Base-by-base conservation (phyloP, 495 filamentous ascomycete species). In the Aspergillus bridgeri region DNA sequence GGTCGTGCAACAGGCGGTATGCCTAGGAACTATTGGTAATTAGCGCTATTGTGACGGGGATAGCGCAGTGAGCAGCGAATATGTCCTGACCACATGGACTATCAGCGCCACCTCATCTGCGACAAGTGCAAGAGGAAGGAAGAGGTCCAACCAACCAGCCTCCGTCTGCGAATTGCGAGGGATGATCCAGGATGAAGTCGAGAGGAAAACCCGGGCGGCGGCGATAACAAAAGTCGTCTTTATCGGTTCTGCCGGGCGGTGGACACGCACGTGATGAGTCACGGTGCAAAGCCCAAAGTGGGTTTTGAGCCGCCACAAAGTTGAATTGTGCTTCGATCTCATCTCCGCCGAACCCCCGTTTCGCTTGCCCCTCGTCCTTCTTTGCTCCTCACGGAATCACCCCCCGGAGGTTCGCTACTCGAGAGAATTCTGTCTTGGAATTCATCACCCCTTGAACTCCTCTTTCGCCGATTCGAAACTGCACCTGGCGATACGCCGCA, bases 281-380 rank as follows among this genome's bases (percentile, higher is more conserved):
- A 33, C 43, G 47, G 56, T 48, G 48, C 48, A 49, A 22, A 65
- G 55, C 56, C 63, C 59, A 62, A 69, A 70, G 73, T 73, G 72
- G 74, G 72, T 75, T 78, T 78, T 76, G 71, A 69, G 69, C 72
- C 72, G 74, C 74, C 74, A 75, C 74, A 75, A 77, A 72, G 69
- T 71, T 71, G 63, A 69, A 73, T 66, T 75, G 69, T 72, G 71
- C 68, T 69, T 62, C 58, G 60, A 54, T 58, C 54, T 42, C 49
- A 59, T 48, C 45, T 48, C 25, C 57, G 49, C 21, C 56, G 56
- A 53, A 27, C 43, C 52, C 38, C 55, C 5, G 43, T 51, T 49
- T 42, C 43, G 38, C 27, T 50, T 49, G 43, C 56, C 23, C 38
- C 44, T 29, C 54, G 38, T 58, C 51, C 52, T 54, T 17, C 45